These are phyloP conservation scores for Mortierella sp. DNA, from an alignment of 371 early-diverging fungal genomes.

Conservation along the genomic window DNA sequence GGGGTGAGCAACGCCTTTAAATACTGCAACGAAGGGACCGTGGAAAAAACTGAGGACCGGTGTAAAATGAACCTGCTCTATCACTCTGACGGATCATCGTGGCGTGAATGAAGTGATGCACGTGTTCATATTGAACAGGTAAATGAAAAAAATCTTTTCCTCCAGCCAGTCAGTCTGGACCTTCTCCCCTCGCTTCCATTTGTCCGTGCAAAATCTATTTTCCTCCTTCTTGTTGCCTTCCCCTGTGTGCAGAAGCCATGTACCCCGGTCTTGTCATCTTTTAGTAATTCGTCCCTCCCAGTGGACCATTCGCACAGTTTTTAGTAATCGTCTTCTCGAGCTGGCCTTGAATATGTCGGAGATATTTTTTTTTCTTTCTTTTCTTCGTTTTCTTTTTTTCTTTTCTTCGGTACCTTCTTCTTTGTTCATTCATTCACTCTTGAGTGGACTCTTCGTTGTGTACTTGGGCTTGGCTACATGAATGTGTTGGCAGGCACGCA, in stretches of 20 bases:
- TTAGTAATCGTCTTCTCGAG: constrained; percentile 8
- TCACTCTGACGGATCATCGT: too few species aligned
- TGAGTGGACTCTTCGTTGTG: too few species aligned
- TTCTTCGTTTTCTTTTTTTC: constrained; percentile 2
- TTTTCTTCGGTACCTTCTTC: background rate
- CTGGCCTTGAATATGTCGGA: constrained; percentile 14
- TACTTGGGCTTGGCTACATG: background rate
- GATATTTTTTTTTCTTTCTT: constrained; percentile 3
- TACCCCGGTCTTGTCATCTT: constrained; percentile 26
- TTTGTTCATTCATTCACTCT: background rate
- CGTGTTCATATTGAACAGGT: background rate
- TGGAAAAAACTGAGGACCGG: background rate
- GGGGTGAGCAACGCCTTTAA: background rate
- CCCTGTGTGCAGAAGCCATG: constrained; percentile 5
- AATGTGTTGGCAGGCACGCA: background rate
- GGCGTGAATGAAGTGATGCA: too few species aligned
- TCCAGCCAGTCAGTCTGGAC: background rate
- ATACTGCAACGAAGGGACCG: background rate
- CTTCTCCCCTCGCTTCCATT: background rate
- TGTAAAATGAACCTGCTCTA: background rate
- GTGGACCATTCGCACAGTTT: constrained; percentile 23
- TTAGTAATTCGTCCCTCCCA: constrained; percentile 21
- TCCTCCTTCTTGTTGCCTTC: background rate
- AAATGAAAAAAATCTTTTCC: background rate
- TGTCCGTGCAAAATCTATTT: constrained; percentile 9